Percentiles rank a stretch among this genome's conserved stretches.
These are phyloP conservation scores for Heritiera fomes DNA, from an alignment of 345 rosid species.

Conservation along the genomic window DNA sequence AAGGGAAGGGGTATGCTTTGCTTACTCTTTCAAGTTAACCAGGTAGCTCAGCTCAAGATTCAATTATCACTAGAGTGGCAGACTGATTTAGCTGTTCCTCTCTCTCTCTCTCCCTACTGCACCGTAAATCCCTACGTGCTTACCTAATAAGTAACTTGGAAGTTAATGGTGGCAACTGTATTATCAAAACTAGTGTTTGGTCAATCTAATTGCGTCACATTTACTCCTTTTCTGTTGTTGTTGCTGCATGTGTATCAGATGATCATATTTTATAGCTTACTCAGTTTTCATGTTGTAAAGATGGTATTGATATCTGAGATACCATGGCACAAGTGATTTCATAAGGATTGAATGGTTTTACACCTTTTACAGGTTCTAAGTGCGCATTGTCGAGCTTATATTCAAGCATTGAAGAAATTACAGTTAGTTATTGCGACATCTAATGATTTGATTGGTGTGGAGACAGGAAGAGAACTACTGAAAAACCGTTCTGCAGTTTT, in stretches of 20 bases:
- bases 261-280: neutral
- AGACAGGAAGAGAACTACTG: conserved; percentile 85
- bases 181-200: neutral
- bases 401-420: conserved; percentile 91
- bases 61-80: neutral
- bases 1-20: neutral
- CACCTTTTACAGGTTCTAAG: conserved; percentile 75
- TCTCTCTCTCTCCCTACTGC: neutral
- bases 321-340: neutral
- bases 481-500: conserved; percentile 93
- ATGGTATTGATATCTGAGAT: neutral
- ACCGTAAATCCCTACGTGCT: neutral
- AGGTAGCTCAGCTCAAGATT: neutral
- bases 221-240: neutral
- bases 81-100: neutral
- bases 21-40: neutral
- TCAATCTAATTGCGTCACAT: neutral
- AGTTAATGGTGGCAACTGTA: neutral
- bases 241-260: neutral
- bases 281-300: neutral
- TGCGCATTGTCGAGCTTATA: conserved; percentile 97
- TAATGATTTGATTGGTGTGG: conserved; percentile 93
- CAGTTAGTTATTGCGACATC: conserved; percentile 95
- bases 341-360: conserved; percentile 9
- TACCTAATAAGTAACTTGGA: conserved; percentile 1